Evolutionary conservation across 768 basidiomycete species (phyloP).

Genomic region (Tylopilus subfusipes): DNA sequence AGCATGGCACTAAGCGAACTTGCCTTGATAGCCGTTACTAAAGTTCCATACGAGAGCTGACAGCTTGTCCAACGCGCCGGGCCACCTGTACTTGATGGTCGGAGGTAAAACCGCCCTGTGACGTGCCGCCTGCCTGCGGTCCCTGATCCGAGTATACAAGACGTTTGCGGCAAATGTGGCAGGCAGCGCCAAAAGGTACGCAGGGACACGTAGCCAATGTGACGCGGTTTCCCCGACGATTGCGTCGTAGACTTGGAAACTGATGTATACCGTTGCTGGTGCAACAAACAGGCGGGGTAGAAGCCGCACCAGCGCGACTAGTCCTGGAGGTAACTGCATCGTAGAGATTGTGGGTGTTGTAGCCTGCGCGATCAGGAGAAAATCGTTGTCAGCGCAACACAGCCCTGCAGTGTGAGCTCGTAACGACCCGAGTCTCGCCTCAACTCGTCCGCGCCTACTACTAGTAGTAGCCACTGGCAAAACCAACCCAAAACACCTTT

Average conservation of each 20-base stretch:
- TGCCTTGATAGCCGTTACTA: constrained; percentile 48
- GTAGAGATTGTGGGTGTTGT: background rate
- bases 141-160: constrained; percentile 44
- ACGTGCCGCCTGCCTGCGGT: constrained; percentile 33
- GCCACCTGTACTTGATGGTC: background rate
- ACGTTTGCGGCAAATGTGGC: constrained; percentile 15
- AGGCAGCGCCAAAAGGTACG: constrained; percentile 27
- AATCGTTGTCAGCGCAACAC: no score
- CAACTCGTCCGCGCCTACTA: no score
- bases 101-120: background rate
- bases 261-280: constrained; percentile 16
- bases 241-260: constrained; percentile 10
- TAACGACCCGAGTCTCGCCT: no score
- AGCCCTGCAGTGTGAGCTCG: no score
- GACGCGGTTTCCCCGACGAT: constrained; percentile 1
- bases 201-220: constrained; percentile 12
- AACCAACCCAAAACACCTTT: no score
- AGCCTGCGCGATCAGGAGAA: no score
- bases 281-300: constrained; percentile 26
- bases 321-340: constrained; percentile 29
- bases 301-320: constrained; percentile 29
- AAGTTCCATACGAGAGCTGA: constrained; percentile 29
- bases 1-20: constrained; percentile 1
- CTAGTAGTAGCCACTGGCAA: no score
- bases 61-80: background rate